Evolutionary conservation across 1,139 yeast genomes (phyloP), one percentile per base, ranked within the genome.

Genomic region (Schizosaccharomyces versatilis): DNA sequence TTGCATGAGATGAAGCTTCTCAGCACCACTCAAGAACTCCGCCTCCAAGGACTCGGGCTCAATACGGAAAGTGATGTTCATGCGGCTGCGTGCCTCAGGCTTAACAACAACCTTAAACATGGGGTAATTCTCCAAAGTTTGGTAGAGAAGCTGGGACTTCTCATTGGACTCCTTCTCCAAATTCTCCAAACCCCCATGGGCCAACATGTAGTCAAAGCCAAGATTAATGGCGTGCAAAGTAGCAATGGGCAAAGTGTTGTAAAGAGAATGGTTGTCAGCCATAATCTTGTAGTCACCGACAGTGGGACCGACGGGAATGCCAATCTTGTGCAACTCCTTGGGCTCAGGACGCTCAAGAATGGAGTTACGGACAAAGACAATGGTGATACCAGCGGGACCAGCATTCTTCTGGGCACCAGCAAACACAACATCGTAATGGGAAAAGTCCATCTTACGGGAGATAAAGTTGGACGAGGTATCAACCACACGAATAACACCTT

Each of bases 371-470:
- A 88, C 80, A 62, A 90, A 88, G 67, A 86, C 88, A 60, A 90
- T 75, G 15, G 97, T 82, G 61, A 90, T 77, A 49, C 98, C 98
- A 6, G 98, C 97, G 65, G 90, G 73, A 56, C 98, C 98, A 64
- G 90, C 85, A 67, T 90, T 90, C 70, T 90, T 90, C 69, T 90
- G 98, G 17, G 97, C 98, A 58, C 98, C 98, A 32, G 53, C 74
- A 56, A 80, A 76, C 59, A 90, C 80, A 51, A 86, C 71, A 54
- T 96, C 97, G 64, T 78, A 88, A 67, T 83, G 80, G 57, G 84
- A 73, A 52, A 90, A 81, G 63, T 90, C 95, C 52, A 90, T 67
- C 61, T 76, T 70, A 62, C 84, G 81, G 32, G 95, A 84, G 61
- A 90, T 73, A 64, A 90, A 81, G 68, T 90, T 85, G 53, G 97